Evolutionary conservation across 2,329 filamentous ascomycete genomes (phyloP), one percentile per base, ranked within the genome.

Genomic region (Ceratocystiopsis sp.): DNA sequence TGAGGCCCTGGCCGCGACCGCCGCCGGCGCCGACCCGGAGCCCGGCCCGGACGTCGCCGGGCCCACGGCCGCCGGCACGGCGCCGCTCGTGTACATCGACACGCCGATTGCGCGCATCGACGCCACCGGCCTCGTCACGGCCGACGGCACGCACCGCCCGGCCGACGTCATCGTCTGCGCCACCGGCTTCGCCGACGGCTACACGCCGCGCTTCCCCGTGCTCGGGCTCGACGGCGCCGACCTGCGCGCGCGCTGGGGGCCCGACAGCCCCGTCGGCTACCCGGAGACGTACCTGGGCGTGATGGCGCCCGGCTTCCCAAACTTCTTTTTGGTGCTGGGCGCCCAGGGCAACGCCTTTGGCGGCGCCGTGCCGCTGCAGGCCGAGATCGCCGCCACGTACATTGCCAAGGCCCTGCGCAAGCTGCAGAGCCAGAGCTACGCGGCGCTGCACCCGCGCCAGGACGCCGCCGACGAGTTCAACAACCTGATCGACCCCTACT

Each of bases 151-250:
- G 1, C 38, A 42, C 14, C 50, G 49, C 45, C 16, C 53, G 9
- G 55, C 59, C 33, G 61, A 63, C 45, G 49, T 51, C 15, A 50
- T 63, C 4, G 49, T 61, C 8, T 51, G 51, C 19, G 56, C 55
- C 16, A 57, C 53, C 1, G 53, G 55, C 13, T 56, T 55, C 42
- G 48, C 51, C 36, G 51, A 51, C 9, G 49, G 45, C 40, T 53
- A 48, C 46, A 44, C 46, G 4, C 46, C 54, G 11, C 46, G 40
- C 11, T 49, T 49, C 13, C 43, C 47, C 7, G n/a, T 43, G 12
- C 37, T 49, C 32, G 47, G 45, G 16, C 33, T 16, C 16, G 39
- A 38, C 37, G 46, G 44, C 19, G 15, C 35, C 15, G 44, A 42
- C 34, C 42, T 55, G 11, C 42, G 42, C 8, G 44, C 51, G 16